Evolutionary conservation across 2,329 filamentous ascomycete species (phyloP).

Genomic region (Neocatenulostroma microsporum): DNA sequence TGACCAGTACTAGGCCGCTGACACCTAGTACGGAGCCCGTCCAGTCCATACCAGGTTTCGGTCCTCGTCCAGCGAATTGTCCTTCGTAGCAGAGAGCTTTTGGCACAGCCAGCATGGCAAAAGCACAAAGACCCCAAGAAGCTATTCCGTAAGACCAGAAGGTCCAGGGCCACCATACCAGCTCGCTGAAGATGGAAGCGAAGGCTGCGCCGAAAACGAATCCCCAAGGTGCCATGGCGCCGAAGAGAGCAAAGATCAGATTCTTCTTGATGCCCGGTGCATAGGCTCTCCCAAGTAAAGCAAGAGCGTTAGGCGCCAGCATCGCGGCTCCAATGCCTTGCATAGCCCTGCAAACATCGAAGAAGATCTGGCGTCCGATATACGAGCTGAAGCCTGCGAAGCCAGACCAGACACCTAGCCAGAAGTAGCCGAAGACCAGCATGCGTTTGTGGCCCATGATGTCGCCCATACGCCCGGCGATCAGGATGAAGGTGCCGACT

Average conservation of each 20-base stretch:
- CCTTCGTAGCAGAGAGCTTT: constrained; percentile 15
- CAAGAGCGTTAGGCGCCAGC: constrained; percentile 32
- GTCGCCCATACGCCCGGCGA: constrained; percentile 37
- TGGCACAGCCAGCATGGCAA: constrained; percentile 23
- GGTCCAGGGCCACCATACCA: constrained; percentile 30
- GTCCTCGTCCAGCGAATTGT: constrained; percentile 12
- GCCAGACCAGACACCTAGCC: constrained; percentile 34
- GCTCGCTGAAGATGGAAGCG: constrained; percentile 27
- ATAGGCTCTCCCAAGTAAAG: constrained; percentile 30
- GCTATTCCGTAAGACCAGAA: constrained; percentile 27
- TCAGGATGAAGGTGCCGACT: constrained; percentile 39
- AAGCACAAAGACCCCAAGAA: constrained; percentile 17
- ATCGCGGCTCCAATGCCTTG: constrained; percentile 35
- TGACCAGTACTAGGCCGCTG: constrained; percentile 25
- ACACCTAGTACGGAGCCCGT: constrained; percentile 24
- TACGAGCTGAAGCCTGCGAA: constrained; percentile 35
- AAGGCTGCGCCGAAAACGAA: constrained; percentile 30
- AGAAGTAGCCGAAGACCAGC: constrained; percentile 33
- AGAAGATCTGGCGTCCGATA: constrained; percentile 20
- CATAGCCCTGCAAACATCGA: constrained; percentile 33
- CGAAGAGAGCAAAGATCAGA: constrained; percentile 33
- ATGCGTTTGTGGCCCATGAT: constrained; percentile 37
- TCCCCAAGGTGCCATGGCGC: constrained; percentile 30
- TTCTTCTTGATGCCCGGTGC: constrained; percentile 31
- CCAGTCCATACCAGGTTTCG: constrained; percentile 16